phyloP scores from a whole-genome alignment of 2,329 filamentous ascomycete genomes.

The Myriangium duriaei region DNA sequence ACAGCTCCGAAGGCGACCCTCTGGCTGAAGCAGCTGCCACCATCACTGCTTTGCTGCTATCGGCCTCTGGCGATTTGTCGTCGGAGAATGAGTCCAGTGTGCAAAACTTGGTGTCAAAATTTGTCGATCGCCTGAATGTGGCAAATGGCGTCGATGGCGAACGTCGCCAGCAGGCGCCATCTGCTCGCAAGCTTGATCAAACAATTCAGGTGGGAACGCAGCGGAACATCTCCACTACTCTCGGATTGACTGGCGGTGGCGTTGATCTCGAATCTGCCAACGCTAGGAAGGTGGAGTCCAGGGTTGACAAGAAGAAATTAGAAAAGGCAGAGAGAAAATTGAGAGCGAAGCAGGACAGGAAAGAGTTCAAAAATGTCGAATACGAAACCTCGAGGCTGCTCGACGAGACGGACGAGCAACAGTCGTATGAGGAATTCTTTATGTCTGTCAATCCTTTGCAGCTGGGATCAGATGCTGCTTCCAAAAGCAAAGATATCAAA shows the following conservation, averaged over 20 bases:
- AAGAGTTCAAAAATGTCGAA: slow-evolving; percentile 94
- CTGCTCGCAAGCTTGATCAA: slow-evolving; percentile 78
- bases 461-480: slow-evolving; percentile 52
- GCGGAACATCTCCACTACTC: slow-evolving; percentile 88
- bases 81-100: slow-evolving; percentile 63
- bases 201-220: slow-evolving; percentile 89
- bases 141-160: slow-evolving; percentile 57
- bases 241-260: slow-evolving; percentile 69
- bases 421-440: slow-evolving; percentile 98
- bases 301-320: slow-evolving; percentile 96
- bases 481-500: slow-evolving; percentile 98
- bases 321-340: slow-evolving; percentile 98
- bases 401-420: slow-evolving; percentile 65
- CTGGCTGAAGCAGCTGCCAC: slow-evolving; percentile 71
- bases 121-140: slow-evolving; percentile 69
- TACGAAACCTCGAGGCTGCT: slow-evolving; percentile 90
- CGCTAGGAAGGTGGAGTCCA: slow-evolving; percentile 85
- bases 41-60: slow-evolving; percentile 80
- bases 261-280: slow-evolving; percentile 94
- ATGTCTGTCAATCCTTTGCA: slow-evolving; percentile 98
- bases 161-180: slow-evolving; percentile 56
- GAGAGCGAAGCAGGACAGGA: slow-evolving; percentile 95
- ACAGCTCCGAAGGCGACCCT: slow-evolving; percentile 64
- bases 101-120: slow-evolving; percentile 73
- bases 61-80: slow-evolving; percentile 76